Evolutionary conservation across 495 filamentous ascomycete genomes (phyloP), one percentile per base, ranked within the genome.

Genomic region (Hypoxylon fragiforme): DNA sequence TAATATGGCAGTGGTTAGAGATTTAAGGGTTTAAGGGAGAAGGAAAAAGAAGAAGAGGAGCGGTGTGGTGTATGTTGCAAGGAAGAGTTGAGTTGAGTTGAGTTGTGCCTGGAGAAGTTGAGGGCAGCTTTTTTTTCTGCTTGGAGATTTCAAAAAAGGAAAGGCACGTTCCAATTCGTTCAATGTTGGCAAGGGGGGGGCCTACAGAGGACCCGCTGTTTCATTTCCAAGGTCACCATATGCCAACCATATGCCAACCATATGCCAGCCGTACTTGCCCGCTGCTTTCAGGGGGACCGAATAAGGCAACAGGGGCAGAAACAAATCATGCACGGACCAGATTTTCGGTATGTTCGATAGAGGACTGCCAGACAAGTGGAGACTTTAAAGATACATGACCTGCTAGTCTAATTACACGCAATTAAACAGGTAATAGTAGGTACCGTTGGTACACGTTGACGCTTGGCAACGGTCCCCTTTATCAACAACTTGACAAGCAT

Each of bases 1-100:
- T 45, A 55, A 60, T 50, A 65, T 57, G 49, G 57, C 56, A 60
- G 59, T 52, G 59, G 55, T 57, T 52, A 48, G 39, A 51, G 57
- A 57, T 59, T 53, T 50, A 40, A 44, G 49, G 64, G 38, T 51
- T 63, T 58, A 50, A 58, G 54, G 51, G 54, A 64, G 61, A 62
- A 61, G 63, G 58, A 57, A 30, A 47, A 12, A 11, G 13, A 11
- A 44, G 39, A 42, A 54, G 50, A 59, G 60, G 63, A 66, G 65
- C 63, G 65, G 58, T 65, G 61, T 62, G 54, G 7, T 44, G 47
- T 36, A 42, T 54, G 54, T 48, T 48, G 35, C 39, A 40, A 54
- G 44, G 50, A 28, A 51, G 47, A 47, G 35, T 47, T 53, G 57
- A 28, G 24, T 28, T 28, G 24, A 4, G 34, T 57, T 46, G n/a